Evolutionary conservation across 768 basidiomycete genomes (phyloP).

Genomic region (Serendipita vermifera): DNA sequence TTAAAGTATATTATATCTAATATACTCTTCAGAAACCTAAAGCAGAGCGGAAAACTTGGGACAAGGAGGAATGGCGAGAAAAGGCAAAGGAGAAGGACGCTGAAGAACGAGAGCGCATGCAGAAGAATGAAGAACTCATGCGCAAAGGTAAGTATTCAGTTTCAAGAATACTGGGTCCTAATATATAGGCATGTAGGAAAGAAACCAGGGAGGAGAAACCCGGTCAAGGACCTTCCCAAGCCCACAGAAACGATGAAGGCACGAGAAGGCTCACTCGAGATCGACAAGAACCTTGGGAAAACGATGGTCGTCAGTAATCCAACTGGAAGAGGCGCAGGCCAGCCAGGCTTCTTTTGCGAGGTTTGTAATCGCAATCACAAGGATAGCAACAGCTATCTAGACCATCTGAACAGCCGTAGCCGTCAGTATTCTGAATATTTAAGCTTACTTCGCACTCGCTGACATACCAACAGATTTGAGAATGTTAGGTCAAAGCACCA

Average conservation of each 20-base stretch:
- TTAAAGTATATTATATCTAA: neutral
- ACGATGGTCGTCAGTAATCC: constrained; percentile 86
- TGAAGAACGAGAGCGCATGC: constrained; percentile 70
- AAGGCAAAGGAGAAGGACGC: constrained; percentile 68
- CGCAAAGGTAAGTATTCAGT: constrained; percentile 50
- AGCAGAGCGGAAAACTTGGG: constrained; percentile 64
- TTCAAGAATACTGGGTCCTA: neutral
- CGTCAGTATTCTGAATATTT: constrained; percentile 48
- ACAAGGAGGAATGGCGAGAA: constrained; percentile 65
- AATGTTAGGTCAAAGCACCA: constrained; percentile 89
- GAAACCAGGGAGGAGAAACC: constrained; percentile 49
- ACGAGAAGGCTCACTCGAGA: constrained; percentile 69
- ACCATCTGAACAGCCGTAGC: constrained; percentile 87
- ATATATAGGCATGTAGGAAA: constrained; percentile 45
- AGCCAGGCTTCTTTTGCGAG: constrained; percentile 91
- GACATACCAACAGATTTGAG: constrained; percentile 57
- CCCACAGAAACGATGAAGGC: constrained; percentile 89
- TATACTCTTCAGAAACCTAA: neutral
- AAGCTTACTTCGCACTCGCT: constrained; percentile 9
- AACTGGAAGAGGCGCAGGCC: constrained; percentile 65
- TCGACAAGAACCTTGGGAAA: constrained; percentile 92
- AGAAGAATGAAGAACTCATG: constrained; percentile 71
- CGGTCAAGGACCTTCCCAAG: constrained; percentile 72
- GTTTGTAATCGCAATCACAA: constrained; percentile 84
- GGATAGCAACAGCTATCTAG: constrained; percentile 85